A percentile compares a stretch with the other conserved stretches of the same genome.
Conservation (phyloP, 768 basidiomycete species). For the Rhodosporidiobolus sp. region DNA sequence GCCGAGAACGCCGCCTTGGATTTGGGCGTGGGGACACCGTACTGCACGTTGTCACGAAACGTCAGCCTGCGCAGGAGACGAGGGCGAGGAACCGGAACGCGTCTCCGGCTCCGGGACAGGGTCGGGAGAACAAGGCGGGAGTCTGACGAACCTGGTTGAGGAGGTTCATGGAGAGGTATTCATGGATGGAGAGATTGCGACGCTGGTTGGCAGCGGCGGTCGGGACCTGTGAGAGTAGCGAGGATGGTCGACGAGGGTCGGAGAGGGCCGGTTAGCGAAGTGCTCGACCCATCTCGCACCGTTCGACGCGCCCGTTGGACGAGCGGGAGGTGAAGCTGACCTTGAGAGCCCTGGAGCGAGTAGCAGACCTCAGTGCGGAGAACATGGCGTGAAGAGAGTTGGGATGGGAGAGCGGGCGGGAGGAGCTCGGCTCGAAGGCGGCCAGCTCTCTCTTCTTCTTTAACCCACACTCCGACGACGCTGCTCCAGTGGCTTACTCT, state of each 20-base stretch:
- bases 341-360: constrained; percentile 24
- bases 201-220: constrained; percentile 29
- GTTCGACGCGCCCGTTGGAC: background rate
- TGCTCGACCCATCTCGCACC: background rate
- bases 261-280: constrained; percentile 14
- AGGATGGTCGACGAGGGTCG: background rate
- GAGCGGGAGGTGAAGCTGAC: background rate
- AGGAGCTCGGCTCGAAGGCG: background rate
- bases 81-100: too few species aligned
- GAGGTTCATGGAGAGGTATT: constrained; percentile 92
- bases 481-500: constrained; percentile 3
- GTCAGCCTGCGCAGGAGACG: background rate
- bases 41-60: constrained; percentile 56
- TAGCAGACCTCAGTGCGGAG: constrained; percentile 27
- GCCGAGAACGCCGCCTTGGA: constrained; percentile 80
- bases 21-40: constrained; percentile 92
- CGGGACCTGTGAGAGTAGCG: background rate
- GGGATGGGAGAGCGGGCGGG: background rate
- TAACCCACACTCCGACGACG: constrained; percentile 12
- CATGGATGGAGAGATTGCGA: constrained; percentile 71
- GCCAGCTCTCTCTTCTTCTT: background rate
- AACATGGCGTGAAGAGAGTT: constrained; percentile 17
- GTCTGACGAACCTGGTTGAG: constrained; percentile 72
- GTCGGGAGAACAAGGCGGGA: background rate
- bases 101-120: too few species aligned